phyloP scores from a whole-genome alignment of 1,284 basidiomycete genomes.

The Thecaphora frezii region DNA sequence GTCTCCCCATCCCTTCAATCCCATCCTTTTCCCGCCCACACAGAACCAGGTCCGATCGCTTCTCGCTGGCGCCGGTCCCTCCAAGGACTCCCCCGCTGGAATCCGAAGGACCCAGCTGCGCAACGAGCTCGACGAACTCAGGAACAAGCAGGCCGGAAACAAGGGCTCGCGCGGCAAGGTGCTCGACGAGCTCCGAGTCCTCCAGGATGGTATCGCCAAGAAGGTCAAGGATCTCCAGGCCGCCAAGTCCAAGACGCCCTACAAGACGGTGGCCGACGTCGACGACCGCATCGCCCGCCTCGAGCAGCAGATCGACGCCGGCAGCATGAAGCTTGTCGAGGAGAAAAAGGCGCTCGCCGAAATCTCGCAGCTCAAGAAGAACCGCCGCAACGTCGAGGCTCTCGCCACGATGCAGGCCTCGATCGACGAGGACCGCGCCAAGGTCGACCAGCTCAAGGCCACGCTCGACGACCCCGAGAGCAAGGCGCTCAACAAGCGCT shows the following conservation, averaged over 20 bases:
- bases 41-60: conserved; percentile 76
- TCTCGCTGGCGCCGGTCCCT: conserved; percentile 59
- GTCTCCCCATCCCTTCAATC: not conserved
- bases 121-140: conserved; percentile 78
- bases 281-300: conserved; percentile 76
- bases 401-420: conserved; percentile 66
- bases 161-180: conserved; percentile 77
- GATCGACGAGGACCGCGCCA: conserved; percentile 77
- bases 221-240: conserved; percentile 91
- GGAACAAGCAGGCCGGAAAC: conserved; percentile 76
- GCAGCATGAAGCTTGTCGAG: conserved; percentile 87
- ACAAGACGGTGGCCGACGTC: conserved; percentile 82
- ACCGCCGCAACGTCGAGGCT: conserved; percentile 47
- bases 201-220: conserved; percentile 79
- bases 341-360: conserved; percentile 93
- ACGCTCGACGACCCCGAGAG: conserved; percentile 88
- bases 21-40: not conserved
- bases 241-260: conserved; percentile 77
- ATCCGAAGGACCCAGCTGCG: conserved; percentile 76
- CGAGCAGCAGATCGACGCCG: conserved; percentile 84
- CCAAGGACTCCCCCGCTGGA: conserved; percentile 63
- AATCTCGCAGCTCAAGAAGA: conserved; percentile 68
- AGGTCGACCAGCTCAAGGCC: conserved; percentile 77
- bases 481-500: conserved; percentile 79
- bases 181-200: conserved; percentile 76